A percentile compares a stretch with the other conserved stretches of the same genome.
Conservation (phyloP, 179 eudicot species). For the Camellia oleifera region DNA sequence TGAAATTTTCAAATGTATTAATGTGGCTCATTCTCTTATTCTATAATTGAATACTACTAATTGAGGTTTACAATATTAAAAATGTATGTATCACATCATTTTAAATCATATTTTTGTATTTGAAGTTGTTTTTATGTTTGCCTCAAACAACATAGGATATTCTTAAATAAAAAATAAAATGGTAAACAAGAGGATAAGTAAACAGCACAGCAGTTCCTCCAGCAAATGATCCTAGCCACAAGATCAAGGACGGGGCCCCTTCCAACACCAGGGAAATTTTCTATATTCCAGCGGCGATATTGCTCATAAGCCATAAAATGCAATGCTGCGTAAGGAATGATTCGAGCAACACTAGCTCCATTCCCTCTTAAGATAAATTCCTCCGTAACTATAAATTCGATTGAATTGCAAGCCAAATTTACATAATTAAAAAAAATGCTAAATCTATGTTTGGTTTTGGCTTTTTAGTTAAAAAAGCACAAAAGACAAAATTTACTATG, state of each 20-base stretch:
- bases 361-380: constrained; percentile 62
- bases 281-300: constrained; percentile 73
- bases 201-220: constrained; percentile 96
- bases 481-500: no score
- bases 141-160: no score
- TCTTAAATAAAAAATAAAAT: no score
- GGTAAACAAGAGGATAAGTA: constrained; percentile 82
- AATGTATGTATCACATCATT: no score
- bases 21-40: no score
- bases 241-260: constrained; percentile 94
- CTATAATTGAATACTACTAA: no score
- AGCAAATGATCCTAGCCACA: constrained; percentile 86
- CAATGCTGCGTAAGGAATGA: constrained; percentile 92
- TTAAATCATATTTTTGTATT: no score
- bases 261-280: constrained; percentile 51
- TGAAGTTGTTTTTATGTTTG: no score
- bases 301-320: constrained; percentile 94
- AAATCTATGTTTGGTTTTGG: no score
- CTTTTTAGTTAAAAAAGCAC: no score
- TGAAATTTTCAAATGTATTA: no score
- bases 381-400: background rate
- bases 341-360: constrained; percentile 94
- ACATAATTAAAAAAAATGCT: background rate
- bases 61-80: no score
- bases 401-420: background rate